Evolutionary conservation across 164 flowering plant species (phyloP).

Genomic region (Brasenia schreberi): DNA sequence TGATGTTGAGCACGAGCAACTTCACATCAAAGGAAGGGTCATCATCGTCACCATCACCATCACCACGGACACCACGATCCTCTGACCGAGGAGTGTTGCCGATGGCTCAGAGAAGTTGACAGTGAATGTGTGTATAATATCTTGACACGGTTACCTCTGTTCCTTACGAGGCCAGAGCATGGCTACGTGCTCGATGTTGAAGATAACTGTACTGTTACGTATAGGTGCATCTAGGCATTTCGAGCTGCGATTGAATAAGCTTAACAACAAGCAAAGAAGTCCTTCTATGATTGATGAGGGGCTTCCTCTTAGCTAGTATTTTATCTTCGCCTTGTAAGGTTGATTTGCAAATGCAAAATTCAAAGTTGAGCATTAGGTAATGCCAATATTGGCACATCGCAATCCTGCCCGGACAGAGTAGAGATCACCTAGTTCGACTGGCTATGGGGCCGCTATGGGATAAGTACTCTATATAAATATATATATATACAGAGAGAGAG

Average conservation of each 20-base stretch:
- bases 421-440: no score
- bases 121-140: background rate
- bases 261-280: no score
- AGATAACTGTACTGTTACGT: slow-evolving; percentile 1
- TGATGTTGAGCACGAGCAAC: background rate
- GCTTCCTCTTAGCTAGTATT: no score
- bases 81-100: background rate
- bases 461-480: no score
- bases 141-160: slow-evolving; percentile 1
- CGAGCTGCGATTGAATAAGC: no score
- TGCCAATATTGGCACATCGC: no score
- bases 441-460: no score
- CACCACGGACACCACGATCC: background rate
- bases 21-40: background rate
- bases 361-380: no score
- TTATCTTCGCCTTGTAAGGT: background rate
- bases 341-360: background rate
- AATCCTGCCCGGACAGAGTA: no score
- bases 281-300: no score
- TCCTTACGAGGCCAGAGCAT: slow-evolving; percentile 1
- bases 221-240: background rate
- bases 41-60: background rate
- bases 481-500: no score
- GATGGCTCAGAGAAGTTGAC: slow-evolving; percentile 4
- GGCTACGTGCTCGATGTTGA: background rate